phyloP scores from a whole-genome alignment of 768 basidiomycete genomes.

The Pleurotus tuber-regium region DNA sequence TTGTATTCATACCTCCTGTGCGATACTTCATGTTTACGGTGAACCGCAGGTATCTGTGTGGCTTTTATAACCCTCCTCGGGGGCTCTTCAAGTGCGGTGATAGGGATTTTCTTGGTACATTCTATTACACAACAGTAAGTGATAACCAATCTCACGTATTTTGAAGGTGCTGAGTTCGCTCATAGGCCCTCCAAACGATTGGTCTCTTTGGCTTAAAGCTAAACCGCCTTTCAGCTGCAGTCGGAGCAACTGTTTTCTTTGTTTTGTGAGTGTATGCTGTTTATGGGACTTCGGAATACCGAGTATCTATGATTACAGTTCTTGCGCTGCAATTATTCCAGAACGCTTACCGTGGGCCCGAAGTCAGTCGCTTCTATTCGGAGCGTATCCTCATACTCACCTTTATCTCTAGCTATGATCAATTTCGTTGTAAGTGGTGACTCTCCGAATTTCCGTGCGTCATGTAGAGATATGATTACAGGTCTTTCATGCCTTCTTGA shows the following conservation, averaged over 20 bases:
- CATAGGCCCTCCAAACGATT: conserved; percentile 55
- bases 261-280: conserved; percentile 35
- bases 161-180: too few relatives aligned
- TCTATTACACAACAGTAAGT: conserved; percentile 47
- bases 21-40: not conserved
- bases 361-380: conserved; percentile 9
- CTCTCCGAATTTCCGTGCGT: too few relatives aligned
- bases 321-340: conserved; percentile 14
- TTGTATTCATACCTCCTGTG: conserved; percentile 38
- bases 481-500: conserved; percentile 55
- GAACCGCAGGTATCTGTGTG: conserved; percentile 34
- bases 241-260: conserved; percentile 56
- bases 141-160: too few relatives aligned
- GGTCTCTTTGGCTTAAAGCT: conserved; percentile 70
- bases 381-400: not conserved
- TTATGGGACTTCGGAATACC: not conserved
- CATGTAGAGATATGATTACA: too few relatives aligned
- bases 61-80: conserved; percentile 30
- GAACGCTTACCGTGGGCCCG: conserved; percentile 15
- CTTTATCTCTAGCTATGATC: conserved; percentile 33
- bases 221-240: conserved; percentile 61
- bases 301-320: not conserved
- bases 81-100: conserved; percentile 30
- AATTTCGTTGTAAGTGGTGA: conserved; percentile 39
- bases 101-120: conserved; percentile 45